Evolutionary conservation across 768 basidiomycete species (phyloP), one percentile per base, ranked within the genome.

Genomic region (Mycena albidolilacea): DNA sequence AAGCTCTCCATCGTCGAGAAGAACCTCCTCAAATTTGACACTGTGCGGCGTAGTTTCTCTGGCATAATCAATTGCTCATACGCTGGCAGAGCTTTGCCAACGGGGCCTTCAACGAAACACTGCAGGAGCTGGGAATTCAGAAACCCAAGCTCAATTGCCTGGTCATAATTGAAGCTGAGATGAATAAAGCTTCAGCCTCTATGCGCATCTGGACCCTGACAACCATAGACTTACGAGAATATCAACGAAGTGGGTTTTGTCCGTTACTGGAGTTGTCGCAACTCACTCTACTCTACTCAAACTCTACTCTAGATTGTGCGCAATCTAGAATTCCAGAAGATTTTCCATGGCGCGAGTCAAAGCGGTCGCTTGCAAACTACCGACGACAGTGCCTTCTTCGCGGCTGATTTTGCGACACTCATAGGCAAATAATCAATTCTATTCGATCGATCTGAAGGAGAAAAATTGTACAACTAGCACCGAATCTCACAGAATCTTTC

Each of bases 11-110:
- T 67, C 43, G 66, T 59, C 15, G 23, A 67, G 66, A 44, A 59
- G n/a, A 67, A 67, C 44, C 30, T 58, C 8, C 66, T 67, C 15
- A 67, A 67, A 35, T 48, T 67, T 37, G 66, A 67, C 15, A 0
- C 48, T 6, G 63, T 64, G 38, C 23, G 38, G 55, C 30, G 19
- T 43, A 21, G 19, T n/a, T 15, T 35, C 43, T 15, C 9, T 35
- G 23, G 23, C 43, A 10, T 15, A 7, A 7, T 54, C 21, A n/a
- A 1, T n/a, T 39, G 21, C 8, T 2, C 19, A 43, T 48, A 37
- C 55, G 35, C 55, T 55, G 50, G 23, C 55, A 59, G 66, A 35
- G 21, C 21, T 17, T 67, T 23, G 66, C 57, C 14, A 67, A 67
- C 46, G 66, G 19, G 5, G 44, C 23, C 52, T 48, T 59, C 19